phyloP scores from a whole-genome alignment of 192 early-diverging fungal genomes.

The Dispira parvispora region DNA sequence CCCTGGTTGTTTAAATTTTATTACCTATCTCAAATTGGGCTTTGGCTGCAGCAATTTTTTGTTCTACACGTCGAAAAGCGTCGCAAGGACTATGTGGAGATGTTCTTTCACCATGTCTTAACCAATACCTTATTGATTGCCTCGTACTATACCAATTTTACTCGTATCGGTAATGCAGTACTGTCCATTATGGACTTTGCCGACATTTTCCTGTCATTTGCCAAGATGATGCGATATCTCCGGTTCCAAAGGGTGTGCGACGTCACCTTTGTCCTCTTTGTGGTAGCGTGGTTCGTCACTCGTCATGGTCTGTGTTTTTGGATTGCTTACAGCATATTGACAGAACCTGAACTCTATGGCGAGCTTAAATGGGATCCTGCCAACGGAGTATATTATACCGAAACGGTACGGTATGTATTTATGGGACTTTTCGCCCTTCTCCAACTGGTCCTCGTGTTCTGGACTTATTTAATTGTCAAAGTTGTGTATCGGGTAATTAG shows the following conservation, averaged over 20 bases:
- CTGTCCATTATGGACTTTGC: conserved; percentile 62
- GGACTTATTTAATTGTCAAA: conserved; percentile 17
- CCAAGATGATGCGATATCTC: conserved; percentile 66
- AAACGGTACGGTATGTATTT: neutral
- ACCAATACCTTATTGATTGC: conserved; percentile 46
- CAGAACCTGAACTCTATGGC: conserved; percentile 34
- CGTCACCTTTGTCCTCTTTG: conserved; percentile 42
- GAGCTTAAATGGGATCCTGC: conserved; percentile 26
- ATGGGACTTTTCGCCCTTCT: conserved; percentile 14
- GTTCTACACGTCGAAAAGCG: conserved; percentile 52
- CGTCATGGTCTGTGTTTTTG: conserved; percentile 54
- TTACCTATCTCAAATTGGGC: conserved; percentile 58
- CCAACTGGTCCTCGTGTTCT: conserved; percentile 18
- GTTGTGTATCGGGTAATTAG: conserved; percentile 13
- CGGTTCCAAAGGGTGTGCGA: conserved; percentile 35
- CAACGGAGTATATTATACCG: conserved; percentile 17
- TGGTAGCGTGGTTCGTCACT: conserved; percentile 57
- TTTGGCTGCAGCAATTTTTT: conserved; percentile 66
- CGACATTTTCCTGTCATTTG: conserved; percentile 57
- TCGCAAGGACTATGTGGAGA: conserved; percentile 54
- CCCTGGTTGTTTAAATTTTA: conserved; percentile 43
- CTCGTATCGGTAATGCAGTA: conserved; percentile 63
- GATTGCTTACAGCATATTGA: conserved; percentile 37
- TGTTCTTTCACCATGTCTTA: conserved; percentile 60
- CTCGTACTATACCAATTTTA: conserved; percentile 50